Percentiles rank a stretch among this genome's conserved stretches.
Evolutionary conservation across 164 flowering plant species (phyloP).

Genomic region (Umbilicus rupestris): DNA sequence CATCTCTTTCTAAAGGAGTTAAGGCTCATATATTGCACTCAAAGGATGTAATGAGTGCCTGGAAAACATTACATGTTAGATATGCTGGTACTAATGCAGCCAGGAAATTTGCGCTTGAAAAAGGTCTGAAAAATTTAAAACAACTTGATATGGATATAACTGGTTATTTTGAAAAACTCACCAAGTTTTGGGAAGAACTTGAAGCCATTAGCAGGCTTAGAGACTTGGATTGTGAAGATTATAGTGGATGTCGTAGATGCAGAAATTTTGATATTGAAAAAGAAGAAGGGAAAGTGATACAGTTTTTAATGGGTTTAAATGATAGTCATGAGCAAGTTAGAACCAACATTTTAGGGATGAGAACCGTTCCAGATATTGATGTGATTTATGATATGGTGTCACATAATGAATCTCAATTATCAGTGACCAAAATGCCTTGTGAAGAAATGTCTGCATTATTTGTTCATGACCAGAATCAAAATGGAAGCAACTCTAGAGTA

Average conservation of each 20-base stretch:
- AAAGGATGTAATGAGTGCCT: not conserved
- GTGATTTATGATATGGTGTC: not conserved
- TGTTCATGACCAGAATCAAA: not conserved
- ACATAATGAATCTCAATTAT: not conserved
- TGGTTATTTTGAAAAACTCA: too few species aligned
- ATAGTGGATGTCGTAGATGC: too few species aligned
- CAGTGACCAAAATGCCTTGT: not conserved
- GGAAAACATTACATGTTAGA: too few species aligned
- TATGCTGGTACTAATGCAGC: too few species aligned
- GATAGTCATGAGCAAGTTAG: not conserved
- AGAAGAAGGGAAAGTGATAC: too few species aligned
- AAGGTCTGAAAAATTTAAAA: too few species aligned
- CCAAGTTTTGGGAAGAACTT: too few species aligned
- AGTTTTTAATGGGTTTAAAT: not conserved
- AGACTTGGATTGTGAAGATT: too few species aligned
- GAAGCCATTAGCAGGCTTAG: too few species aligned
- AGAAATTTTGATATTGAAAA: too few species aligned
- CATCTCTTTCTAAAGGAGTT: not conserved
- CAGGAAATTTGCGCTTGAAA: too few species aligned
- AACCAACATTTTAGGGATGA: not conserved
- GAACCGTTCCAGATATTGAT: not conserved
- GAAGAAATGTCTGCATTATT: not conserved
- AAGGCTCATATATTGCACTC: not conserved
- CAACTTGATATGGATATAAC: too few species aligned
- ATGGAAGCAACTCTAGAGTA: not conserved